Conservation (phyloP, 768 basidiomycete species). For the Mycena galopus region DNA sequence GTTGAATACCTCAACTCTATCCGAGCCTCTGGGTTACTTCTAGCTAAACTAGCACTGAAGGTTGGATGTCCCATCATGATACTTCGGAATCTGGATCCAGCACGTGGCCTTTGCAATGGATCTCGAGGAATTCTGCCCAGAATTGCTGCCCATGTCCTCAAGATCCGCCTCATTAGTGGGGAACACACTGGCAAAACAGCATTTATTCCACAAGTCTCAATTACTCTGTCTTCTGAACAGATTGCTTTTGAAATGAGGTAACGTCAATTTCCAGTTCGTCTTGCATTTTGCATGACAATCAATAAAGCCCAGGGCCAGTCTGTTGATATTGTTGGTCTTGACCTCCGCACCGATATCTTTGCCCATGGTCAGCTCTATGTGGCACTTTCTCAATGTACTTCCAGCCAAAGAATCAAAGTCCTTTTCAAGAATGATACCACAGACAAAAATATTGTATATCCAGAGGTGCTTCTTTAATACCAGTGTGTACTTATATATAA, state of each 20-base stretch:
- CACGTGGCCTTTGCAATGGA: neutral
- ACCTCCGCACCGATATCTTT: slow-evolving; percentile 1
- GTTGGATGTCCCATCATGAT: neutral
- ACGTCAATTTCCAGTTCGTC: neutral
- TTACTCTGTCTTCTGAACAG: neutral
- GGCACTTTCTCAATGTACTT: neutral
- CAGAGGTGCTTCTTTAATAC: too few relatives aligned
- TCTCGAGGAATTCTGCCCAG: neutral
- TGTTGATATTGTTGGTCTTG: neutral
- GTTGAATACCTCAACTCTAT: neutral
- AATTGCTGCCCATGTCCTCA: neutral
- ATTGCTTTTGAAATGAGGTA: neutral
- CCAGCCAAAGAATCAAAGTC: slow-evolving; percentile 48
- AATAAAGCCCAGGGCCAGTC: neutral
- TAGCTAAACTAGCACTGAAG: neutral
- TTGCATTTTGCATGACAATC: slow-evolving; percentile 22
- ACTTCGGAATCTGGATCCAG: neutral
- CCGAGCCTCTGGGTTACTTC: neutral
- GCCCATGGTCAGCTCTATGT: slow-evolving; percentile 10
- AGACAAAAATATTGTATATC: neutral
- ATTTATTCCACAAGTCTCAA: neutral
- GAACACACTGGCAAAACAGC: neutral
- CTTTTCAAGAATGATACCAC: neutral
- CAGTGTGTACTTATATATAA: too few relatives aligned
- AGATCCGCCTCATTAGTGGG: neutral